Conservation (phyloP, 2,329 filamentous ascomycete species). For the Verticillium klebahnii region DNA sequence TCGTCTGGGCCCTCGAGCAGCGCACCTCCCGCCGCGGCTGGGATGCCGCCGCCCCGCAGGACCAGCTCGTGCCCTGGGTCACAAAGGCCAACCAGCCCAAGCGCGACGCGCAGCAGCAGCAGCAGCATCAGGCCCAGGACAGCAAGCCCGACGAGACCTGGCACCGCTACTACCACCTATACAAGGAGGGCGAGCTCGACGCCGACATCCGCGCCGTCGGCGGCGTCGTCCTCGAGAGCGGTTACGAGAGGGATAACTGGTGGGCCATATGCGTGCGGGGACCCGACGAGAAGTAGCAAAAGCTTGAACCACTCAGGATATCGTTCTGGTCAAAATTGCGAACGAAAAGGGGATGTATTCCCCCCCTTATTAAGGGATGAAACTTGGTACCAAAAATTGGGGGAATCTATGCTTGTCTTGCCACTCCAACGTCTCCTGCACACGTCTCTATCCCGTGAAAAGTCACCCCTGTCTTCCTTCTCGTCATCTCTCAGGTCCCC, state of each 20-base stretch:
- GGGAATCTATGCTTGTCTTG: neutral
- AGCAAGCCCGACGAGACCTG: slow-evolving; percentile 45
- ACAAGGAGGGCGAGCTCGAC: slow-evolving; percentile 81
- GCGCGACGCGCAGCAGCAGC: slow-evolving; percentile 17
- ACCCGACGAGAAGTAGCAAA: neutral
- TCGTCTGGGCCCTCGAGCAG: slow-evolving; percentile 96
- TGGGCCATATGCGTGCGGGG: slow-evolving; percentile 63
- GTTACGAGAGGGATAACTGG: slow-evolving; percentile 98
- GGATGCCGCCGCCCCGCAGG: slow-evolving; percentile 78
- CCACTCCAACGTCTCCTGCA: neutral
- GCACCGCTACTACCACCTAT: slow-evolving; percentile 92
- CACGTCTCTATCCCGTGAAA: too few species aligned
- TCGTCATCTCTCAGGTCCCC: too few species aligned
- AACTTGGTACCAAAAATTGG: neutral
- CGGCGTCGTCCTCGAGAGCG: slow-evolving; percentile 69
- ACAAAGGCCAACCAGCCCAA: slow-evolving; percentile 38
- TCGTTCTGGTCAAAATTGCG: neutral
- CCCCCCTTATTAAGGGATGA: neutral
- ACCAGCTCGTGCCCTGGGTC: slow-evolving; percentile 96
- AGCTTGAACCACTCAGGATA: neutral
- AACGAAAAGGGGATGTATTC: neutral
- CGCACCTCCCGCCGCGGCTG: slow-evolving; percentile 80
- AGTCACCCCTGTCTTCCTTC: too few species aligned
- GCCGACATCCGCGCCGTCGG: slow-evolving; percentile 70
- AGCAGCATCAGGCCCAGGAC: slow-evolving; percentile 17